Conservation (phyloP, 176 grass and related monocot species). For the Carex kokanica region DNA sequence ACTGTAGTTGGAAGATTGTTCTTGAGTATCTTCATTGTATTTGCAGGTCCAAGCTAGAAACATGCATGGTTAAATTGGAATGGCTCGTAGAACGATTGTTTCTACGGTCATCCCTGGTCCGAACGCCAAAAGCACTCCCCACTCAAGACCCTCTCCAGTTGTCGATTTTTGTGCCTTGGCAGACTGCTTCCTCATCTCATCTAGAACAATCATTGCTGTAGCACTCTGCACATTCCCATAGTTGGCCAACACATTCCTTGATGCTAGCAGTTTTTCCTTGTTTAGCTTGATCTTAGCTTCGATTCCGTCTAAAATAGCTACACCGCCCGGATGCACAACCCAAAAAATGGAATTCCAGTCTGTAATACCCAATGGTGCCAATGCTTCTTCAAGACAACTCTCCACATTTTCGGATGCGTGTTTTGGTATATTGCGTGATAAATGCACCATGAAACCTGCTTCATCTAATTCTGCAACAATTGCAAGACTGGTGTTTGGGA, state of each 20-base stretch:
- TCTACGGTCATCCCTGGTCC: conserved; percentile 14
- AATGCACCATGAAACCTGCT: background rate
- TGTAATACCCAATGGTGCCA: background rate
- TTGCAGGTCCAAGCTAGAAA: too few species aligned
- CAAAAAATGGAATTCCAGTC: conserved; percentile 31
- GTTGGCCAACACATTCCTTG: background rate
- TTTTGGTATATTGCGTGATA: background rate
- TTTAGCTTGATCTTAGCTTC: conserved; percentile 13
- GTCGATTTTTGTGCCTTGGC: background rate
- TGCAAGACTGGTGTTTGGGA: background rate
- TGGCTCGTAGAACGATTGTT: background rate
- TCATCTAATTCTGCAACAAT: background rate
- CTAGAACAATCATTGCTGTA: background rate
- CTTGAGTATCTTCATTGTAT: too few species aligned
- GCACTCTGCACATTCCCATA: conserved; percentile 22
- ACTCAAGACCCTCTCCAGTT: background rate
- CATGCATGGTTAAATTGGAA: too few species aligned
- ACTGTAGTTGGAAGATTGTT: too few species aligned
- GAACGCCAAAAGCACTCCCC: conserved; percentile 21
- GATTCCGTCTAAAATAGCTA: conserved; percentile 6
- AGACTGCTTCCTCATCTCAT: conserved; percentile 14
- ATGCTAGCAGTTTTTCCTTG: conserved; percentile 16
- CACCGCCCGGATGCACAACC: conserved; percentile 18
- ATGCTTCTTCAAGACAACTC: background rate
- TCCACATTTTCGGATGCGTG: background rate